Evolutionary conservation across 805 yeast genomes (phyloP).

Genomic region (Zygosaccharomyces bisporus): DNA sequence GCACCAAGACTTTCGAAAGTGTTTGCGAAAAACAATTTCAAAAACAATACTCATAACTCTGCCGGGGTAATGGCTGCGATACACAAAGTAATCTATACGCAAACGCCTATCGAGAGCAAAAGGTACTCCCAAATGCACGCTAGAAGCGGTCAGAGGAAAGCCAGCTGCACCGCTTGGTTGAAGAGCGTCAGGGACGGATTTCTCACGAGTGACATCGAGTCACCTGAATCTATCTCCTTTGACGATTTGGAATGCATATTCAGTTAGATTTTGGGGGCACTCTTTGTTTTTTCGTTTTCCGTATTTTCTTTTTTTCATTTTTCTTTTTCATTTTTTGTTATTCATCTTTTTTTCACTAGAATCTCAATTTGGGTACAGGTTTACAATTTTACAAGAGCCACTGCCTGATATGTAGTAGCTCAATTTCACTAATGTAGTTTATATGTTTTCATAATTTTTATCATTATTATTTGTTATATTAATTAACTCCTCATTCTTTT

Average conservation of each 20-base stretch:
- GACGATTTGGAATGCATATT: slow-evolving; percentile 61
- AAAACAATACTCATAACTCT: slow-evolving; percentile 47
- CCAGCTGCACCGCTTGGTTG: slow-evolving; percentile 45
- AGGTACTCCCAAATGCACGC: neutral
- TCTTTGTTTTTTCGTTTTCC: neutral
- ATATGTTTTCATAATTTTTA: neutral
- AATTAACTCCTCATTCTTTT: neutral
- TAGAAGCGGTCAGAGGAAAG: neutral
- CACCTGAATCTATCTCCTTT: slow-evolving; percentile 74
- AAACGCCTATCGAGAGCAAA: slow-evolving; percentile 28
- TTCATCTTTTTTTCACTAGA: slow-evolving; percentile 7
- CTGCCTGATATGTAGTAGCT: neutral
- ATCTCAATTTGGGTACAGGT: slow-evolving; percentile 3
- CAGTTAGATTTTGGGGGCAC: slow-evolving; percentile 17
- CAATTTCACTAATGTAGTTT: neutral
- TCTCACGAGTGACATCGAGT: slow-evolving; percentile 68
- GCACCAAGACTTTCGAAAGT: slow-evolving; percentile 74
- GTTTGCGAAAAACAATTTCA: slow-evolving; percentile 26
- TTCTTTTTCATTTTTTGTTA: slow-evolving; percentile 9
- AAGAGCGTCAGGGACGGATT: slow-evolving; percentile 74
- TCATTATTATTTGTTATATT: neutral
- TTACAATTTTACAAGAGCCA: neutral
- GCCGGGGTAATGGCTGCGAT: slow-evolving; percentile 74
- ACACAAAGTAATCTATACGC: slow-evolving; percentile 38
- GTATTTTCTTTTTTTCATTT: neutral